Evolutionary conservation across 2,329 filamentous ascomycete species (phyloP), one percentile per base, ranked within the genome.

Genomic region (Penicillium digitatum): DNA sequence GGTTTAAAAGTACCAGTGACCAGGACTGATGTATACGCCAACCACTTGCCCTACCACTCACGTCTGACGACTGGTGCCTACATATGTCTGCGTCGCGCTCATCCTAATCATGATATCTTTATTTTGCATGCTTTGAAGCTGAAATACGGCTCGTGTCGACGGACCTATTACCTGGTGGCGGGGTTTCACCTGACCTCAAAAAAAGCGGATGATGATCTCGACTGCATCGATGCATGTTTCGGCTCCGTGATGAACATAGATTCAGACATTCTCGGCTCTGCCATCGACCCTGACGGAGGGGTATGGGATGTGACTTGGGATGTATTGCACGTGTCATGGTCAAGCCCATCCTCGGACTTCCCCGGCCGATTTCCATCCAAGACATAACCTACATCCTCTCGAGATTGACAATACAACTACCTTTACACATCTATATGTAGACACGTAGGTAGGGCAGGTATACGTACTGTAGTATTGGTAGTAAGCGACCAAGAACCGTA

Each of bases 1-100:
- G 90, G 76, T 84, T 47, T 91, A 68, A 74, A 44, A 16, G 26
- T 24, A 22, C n/a, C 20, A 24, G 12, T n/a, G 16, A 20, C 14
- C 27, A 44, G 12, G 27, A 45, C 27, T 45, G 14, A 12, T 32
- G 31, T 22, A 22, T 22, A 45, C 42, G 27, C 18, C 27, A 16
- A n/a, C 12, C 6, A 29, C 8, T 11, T 14, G 18, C 18, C 18
- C 26, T 22, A 32, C n/a, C 24, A 29, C 16, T 20, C 9, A 20
- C 12, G n/a, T 20, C 12, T 9, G 9, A 9, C 20, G 32, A 20
- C 16, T 12, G 29, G 32, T 34, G 34, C 35, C 40, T 37, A 35
- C 35, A n/a, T 22, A 22, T 46, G 26, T 10, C 48, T 46, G 34
- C 18, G 1, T 11, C 9, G 27, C 11, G 18, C 14, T 12, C 8